Evolutionary conservation across 306 rosid species (phyloP).

Genomic region (Prunus fruticosa): DNA sequence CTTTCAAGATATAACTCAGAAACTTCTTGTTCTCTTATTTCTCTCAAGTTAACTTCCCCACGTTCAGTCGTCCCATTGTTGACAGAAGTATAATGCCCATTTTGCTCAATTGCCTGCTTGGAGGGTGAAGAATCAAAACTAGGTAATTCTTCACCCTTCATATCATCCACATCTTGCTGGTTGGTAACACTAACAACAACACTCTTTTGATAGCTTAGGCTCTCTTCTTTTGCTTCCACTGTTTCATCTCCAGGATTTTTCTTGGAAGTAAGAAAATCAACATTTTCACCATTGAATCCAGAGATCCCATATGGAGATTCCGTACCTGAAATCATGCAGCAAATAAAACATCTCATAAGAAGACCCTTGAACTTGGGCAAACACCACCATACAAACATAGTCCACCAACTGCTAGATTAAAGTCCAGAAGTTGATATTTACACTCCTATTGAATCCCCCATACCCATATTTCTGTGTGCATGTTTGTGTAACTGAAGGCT

Average conservation of each 20-base stretch:
- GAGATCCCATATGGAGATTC: constrained; percentile 12
- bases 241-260: constrained; percentile 14
- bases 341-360: background rate
- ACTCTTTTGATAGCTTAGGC: background rate
- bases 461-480: too few species aligned
- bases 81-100: constrained; percentile 13
- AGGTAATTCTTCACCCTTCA: constrained; percentile 10
- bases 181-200: background rate
- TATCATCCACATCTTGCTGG: constrained; percentile 3
- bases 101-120: constrained; percentile 11
- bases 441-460: background rate
- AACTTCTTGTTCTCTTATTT: constrained; percentile 23
- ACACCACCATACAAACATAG: background rate
- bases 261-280: background rate
- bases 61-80: constrained; percentile 15
- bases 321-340: constrained; percentile 23
- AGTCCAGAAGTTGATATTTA: background rate
- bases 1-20: constrained; percentile 50
- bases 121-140: constrained; percentile 9
- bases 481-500: background rate
- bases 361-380: background rate
- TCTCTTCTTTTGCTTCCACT: background rate
- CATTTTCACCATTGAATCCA: constrained; percentile 1
- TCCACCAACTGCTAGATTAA: background rate
- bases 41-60: constrained; percentile 20